Percentiles rank a stretch among this genome's conserved stretches.
phyloP scores from a whole-genome alignment of 164 flowering plant genomes.

The Piper betle region DNA sequence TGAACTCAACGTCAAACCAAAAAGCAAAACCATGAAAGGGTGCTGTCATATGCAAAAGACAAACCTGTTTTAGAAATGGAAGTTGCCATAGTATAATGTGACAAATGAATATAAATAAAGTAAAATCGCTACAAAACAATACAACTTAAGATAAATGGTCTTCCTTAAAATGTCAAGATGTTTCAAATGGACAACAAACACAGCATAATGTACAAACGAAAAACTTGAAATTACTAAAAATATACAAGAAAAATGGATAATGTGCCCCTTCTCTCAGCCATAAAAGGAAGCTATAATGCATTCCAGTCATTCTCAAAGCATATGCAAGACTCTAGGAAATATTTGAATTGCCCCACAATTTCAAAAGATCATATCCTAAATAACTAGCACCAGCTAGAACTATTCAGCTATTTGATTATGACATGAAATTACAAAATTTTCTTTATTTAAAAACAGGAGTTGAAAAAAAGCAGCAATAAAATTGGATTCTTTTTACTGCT shows the following conservation, averaged over 20 bases:
- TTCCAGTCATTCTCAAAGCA: background rate
- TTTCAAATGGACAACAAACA: too few species aligned
- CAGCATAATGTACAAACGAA: background rate
- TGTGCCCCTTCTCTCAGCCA: too few species aligned
- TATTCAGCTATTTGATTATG: background rate
- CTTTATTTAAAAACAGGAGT: background rate
- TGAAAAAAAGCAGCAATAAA: background rate
- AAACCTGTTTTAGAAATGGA: background rate
- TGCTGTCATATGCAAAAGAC: slow-evolving; percentile 32
- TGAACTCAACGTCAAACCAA: slow-evolving; percentile 97
- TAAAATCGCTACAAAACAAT: background rate
- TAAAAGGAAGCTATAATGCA: too few species aligned
- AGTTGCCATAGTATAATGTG: background rate
- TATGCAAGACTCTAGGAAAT: background rate
- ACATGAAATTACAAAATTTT: too few species aligned
- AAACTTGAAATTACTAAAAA: background rate
- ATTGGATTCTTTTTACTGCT: slow-evolving; percentile 34
- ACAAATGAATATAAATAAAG: background rate
- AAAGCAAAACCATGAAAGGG: slow-evolving; percentile 95
- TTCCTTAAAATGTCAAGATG: too few species aligned
- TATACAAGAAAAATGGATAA: too few species aligned
- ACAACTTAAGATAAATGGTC: too few species aligned
- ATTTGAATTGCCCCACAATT: too few species aligned
- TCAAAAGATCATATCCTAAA: background rate
- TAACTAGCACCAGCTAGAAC: background rate